Evolutionary conservation across 2,329 filamentous ascomycete genomes (phyloP).

Genomic region (Diaporthe caulivora): DNA sequence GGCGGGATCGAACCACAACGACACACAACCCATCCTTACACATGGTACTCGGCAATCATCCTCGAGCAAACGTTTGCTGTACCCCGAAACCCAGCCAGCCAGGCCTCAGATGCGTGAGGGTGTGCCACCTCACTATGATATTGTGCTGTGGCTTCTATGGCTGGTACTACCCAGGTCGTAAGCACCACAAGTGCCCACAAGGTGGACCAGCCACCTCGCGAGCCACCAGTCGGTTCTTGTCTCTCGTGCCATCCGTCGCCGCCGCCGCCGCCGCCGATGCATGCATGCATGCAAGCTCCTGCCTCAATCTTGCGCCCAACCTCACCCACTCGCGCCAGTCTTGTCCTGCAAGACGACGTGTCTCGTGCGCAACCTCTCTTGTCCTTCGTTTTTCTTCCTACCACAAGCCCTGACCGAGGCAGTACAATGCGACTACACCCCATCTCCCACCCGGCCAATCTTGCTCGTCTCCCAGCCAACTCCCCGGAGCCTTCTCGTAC

Average conservation of each 20-base stretch:
- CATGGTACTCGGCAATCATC: background rate
- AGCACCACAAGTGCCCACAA: constrained; percentile 3
- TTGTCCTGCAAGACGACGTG: background rate
- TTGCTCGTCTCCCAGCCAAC: background rate
- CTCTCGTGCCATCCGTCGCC: constrained; percentile 6
- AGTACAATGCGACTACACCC: background rate
- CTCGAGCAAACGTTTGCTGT: background rate
- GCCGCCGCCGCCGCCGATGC: no score
- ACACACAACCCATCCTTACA: background rate
- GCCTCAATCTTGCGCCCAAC: constrained; percentile 25
- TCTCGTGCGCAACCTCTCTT: background rate
- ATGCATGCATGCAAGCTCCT: constrained; percentile 27
- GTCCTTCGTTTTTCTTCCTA: background rate
- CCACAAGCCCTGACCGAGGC: background rate
- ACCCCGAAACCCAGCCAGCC: background rate
- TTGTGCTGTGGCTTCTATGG: background rate
- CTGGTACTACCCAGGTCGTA: background rate
- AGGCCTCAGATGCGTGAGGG: background rate
- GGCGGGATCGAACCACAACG: background rate
- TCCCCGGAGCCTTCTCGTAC: background rate
- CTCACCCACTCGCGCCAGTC: background rate
- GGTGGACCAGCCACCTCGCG: constrained; percentile 3
- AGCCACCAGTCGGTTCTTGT: background rate
- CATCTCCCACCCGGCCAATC: background rate
- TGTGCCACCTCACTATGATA: background rate